Evolutionary conservation across 2,329 filamentous ascomycete species (phyloP).

Genomic region (Microsporum ferrugineum): DNA sequence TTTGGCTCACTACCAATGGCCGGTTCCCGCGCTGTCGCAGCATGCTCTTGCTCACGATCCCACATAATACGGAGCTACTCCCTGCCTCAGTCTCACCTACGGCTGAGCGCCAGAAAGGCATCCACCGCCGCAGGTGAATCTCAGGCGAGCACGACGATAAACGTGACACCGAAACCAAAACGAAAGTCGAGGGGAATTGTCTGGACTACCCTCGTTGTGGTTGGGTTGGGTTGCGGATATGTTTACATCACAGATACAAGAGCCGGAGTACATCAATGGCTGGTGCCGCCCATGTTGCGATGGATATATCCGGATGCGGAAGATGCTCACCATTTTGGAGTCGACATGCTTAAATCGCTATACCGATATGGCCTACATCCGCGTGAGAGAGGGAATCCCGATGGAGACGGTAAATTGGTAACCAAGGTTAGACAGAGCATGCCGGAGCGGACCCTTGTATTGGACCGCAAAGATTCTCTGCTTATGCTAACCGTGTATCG

Average conservation of each 20-base stretch:
- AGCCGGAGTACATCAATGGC: conserved; percentile 56
- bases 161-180: neutral
- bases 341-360: conserved; percentile 57
- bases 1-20: conserved; percentile 8
- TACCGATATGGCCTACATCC: conserved; percentile 67
- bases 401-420: conserved; percentile 42
- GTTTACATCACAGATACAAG: conserved; percentile 65
- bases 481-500: neutral
- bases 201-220: conserved; percentile 37
- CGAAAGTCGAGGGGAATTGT: conserved; percentile 1
- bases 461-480: neutral
- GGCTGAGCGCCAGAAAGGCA: conserved; percentile 4
- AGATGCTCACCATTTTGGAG: conserved; percentile 79
- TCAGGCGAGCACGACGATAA: neutral
- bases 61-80: neutral
- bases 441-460: neutral
- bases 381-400: conserved; percentile 60
- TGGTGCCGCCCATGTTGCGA: conserved; percentile 42
- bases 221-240: conserved; percentile 43
- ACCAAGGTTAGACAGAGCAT: conserved; percentile 34
- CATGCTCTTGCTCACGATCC: neutral
- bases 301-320: conserved; percentile 46
- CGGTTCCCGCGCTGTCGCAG: conserved; percentile 6
- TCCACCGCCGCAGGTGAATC: conserved; percentile 1
- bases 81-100: neutral